Percentiles rank a stretch among this genome's conserved stretches.
Conservation (phyloP, 352 stramenopile genomes). For the Globisporangium megalacanthum region DNA sequence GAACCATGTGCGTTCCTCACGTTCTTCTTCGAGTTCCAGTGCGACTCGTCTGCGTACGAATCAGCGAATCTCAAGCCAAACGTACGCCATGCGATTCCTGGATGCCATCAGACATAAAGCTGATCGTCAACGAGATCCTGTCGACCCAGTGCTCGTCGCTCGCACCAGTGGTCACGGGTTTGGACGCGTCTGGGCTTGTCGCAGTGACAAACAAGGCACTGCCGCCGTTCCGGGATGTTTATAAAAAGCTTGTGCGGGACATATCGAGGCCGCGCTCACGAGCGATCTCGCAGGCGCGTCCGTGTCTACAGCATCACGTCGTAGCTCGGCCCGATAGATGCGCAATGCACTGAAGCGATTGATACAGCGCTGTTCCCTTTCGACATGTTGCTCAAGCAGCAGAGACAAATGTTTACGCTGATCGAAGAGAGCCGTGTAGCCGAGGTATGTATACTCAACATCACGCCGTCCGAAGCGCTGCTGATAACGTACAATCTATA, state of each 20-base stretch:
- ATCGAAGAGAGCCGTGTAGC: too few relatives aligned
- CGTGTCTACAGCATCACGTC: conserved; percentile 24
- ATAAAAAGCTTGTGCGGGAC: conserved; percentile 81
- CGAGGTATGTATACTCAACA: conserved; percentile 53
- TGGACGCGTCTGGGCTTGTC: conserved; percentile 49
- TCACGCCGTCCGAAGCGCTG: conserved; percentile 59
- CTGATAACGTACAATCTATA: conserved; percentile 72
- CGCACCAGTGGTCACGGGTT: conserved; percentile 47
- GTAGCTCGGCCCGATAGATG: conserved; percentile 43
- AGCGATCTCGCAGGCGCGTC: conserved; percentile 30
- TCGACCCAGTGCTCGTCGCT: conserved; percentile 35
- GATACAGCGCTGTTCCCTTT: conserved; percentile 81
- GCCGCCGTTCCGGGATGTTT: conserved; percentile 73
- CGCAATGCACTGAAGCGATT: conserved; percentile 72
- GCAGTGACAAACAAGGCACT: conserved; percentile 58
- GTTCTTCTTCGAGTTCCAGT: too few relatives aligned
- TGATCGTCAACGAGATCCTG: conserved; percentile 75
- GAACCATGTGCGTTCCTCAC: conserved; percentile 83
- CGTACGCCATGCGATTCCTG: conserved; percentile 65
- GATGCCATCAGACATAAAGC: conserved; percentile 68
- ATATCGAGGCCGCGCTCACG: conserved; percentile 38
- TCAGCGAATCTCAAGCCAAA: conserved; percentile 77
- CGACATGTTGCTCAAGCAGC: conserved; percentile 73
- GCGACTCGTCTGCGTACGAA: conserved; percentile 83
- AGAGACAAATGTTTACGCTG: conserved; percentile 72